Base-by-base conservation (phyloP, 164 flowering plant genomes). In the Liriodendron chinense region DNA sequence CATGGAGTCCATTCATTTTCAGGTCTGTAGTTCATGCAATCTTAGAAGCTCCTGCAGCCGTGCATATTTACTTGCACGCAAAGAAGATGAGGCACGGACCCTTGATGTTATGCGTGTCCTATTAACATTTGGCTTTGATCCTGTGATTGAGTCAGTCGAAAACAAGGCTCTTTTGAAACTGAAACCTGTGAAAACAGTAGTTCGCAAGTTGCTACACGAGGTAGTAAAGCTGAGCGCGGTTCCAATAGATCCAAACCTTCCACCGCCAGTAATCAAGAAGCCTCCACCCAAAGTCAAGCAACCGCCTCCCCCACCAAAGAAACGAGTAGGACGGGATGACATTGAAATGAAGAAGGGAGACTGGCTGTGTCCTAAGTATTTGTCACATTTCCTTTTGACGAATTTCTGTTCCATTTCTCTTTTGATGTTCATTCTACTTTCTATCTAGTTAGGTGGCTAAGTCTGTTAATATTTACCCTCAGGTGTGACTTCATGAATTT, bases 401-500 rank as follows among this genome's bases (percentile, higher is more conserved):
- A 13, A 9, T 34, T 25, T 9, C 23, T 59, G 26, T 67, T 26
- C 69, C 7, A 8, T 16, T 67, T 26, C 14, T 26, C 21, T 34
- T 67, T 67, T 14, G 3, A 25, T 16, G 47, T 34, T 67, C 10
- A 16, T 26, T 26, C 47, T 67, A 28, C 47, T 67, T 14, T 14
- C 26, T n/a, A 20, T 61, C 48, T 65, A 7, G 47, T 3, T 20
- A 21, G 20, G 14, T 26, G 28, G 57, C 43, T 73, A 48, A 64
- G 4, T 10, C n/a, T 62, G 48, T 64, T 57, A 7, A 62, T 62
- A 25, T 59, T 16, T 83, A 61, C 8, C 81, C 73, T 79, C 91
- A 94, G 99, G 91, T 96, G 99, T 76, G 96, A 93, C 75, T 96
- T 96, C 82, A 88, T 96, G 99, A 96, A 96, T 82, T 96, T 96